These are phyloP conservation scores for Kwoniella europaea DNA, from an alignment of 768 basidiomycete species.

Conservation along the genomic window DNA sequence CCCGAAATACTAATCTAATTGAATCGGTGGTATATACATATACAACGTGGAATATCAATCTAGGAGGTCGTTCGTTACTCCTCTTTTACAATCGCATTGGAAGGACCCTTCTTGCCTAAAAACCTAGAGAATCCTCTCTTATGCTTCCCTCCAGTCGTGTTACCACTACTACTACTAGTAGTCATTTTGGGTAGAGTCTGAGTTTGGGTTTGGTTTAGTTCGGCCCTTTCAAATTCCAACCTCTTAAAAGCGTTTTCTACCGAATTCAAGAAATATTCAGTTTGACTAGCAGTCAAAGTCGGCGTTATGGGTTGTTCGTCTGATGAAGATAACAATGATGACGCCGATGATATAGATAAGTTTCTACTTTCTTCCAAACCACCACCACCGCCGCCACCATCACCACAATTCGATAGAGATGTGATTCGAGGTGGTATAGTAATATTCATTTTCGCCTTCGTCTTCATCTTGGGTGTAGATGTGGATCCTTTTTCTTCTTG, in stretches of 20 bases:
- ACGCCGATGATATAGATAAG: background rate
- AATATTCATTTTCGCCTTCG: background rate
- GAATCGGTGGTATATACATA: too few relatives aligned
- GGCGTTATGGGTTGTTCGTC: slow-evolving; percentile 8
- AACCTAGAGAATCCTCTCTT: slow-evolving; percentile 26
- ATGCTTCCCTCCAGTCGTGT: slow-evolving; percentile 5
- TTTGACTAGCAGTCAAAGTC: slow-evolving; percentile 23
- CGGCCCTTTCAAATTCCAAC: slow-evolving; percentile 23
- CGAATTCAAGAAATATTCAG: slow-evolving; percentile 19
- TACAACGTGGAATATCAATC: too few relatives aligned
- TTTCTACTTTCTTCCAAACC: background rate
- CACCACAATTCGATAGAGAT: slow-evolving; percentile 3
- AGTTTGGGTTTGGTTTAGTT: slow-evolving; percentile 11
- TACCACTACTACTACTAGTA: background rate
- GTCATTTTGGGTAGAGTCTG: too few relatives aligned
- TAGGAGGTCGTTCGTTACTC: background rate
- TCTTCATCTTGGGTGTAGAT: background rate
- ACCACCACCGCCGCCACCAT: too few relatives aligned
- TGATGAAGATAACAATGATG: slow-evolving; percentile 4
- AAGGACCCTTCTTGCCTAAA: slow-evolving; percentile 3
- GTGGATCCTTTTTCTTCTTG: too few relatives aligned
- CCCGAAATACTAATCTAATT: background rate
- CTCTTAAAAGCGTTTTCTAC: slow-evolving; percentile 27
- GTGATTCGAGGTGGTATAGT: slow-evolving; percentile 11
- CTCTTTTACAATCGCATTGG: background rate